Conservation (phyloP, 2,329 filamentous ascomycete species). For the Bipolaris sorokiniana region DNA sequence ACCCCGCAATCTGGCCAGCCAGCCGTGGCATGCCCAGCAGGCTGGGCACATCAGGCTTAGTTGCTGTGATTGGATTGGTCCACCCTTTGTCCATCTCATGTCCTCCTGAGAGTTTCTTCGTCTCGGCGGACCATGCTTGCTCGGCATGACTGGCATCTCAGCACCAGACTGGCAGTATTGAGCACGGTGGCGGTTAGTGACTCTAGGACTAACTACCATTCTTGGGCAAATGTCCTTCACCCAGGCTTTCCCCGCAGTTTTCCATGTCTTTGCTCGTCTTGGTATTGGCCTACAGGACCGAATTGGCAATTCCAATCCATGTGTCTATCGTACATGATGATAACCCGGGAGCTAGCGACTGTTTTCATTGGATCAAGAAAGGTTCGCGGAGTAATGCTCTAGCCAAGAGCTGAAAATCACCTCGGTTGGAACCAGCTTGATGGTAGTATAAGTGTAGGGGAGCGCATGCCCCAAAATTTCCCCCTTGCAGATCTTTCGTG, state of each 20-base stretch:
- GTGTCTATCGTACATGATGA: background rate
- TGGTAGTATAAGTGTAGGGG: background rate
- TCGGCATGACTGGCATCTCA: slow-evolving; percentile 5
- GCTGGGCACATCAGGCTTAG: slow-evolving; percentile 4
- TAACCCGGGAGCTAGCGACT: background rate
- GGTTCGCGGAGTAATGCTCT: background rate
- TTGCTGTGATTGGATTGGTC: slow-evolving; percentile 10
- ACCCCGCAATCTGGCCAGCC: slow-evolving; percentile 27
- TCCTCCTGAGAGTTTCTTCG: background rate
- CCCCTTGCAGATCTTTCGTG: slow-evolving; percentile 2
- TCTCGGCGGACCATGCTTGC: background rate
- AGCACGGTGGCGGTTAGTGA: background rate
- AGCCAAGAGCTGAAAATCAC: background rate
- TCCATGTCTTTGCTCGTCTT: background rate
- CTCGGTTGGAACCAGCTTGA: background rate
- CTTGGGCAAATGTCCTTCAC: background rate
- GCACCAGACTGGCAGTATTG: background rate
- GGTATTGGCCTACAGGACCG: slow-evolving; percentile 1
- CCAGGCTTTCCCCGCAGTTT: background rate
- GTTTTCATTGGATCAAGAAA: background rate
- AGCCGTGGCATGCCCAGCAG: slow-evolving; percentile 5
- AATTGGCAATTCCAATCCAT: background rate
- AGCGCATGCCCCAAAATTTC: background rate
- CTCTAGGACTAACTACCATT: background rate
- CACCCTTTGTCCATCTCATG: background rate